A percentile compares a stretch with the other conserved stretches of the same genome.
Conservation (phyloP, 176 grass and related monocot species). For the Canna indica region DNA sequence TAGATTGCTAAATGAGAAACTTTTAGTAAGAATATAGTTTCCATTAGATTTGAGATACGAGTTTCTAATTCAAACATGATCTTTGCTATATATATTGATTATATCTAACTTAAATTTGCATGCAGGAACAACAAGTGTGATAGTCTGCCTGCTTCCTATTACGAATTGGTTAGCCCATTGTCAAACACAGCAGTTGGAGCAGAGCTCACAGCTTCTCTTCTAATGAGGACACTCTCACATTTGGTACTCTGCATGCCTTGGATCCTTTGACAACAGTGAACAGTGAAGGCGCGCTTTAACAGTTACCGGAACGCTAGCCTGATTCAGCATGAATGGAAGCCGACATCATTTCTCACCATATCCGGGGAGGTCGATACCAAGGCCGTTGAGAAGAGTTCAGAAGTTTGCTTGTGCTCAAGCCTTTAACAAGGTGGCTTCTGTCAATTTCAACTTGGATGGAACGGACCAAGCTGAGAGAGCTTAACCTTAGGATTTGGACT, state of each 20-base stretch:
- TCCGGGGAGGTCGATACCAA: slow-evolving; percentile 81
- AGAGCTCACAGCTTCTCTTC: slow-evolving; percentile 56
- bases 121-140: slow-evolving; percentile 92
- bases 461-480: slow-evolving; percentile 8
- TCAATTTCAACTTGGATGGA: slow-evolving; percentile 13
- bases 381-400: slow-evolving; percentile 95
- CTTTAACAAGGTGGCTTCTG: slow-evolving; percentile 34
- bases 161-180: slow-evolving; percentile 46
- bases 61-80: not conserved
- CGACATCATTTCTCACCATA: slow-evolving; percentile 61
- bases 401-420: slow-evolving; percentile 71
- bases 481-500: not conserved
- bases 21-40: not conserved
- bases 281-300: slow-evolving; percentile 64
- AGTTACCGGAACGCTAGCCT: slow-evolving; percentile 69
- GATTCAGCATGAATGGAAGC: slow-evolving; percentile 81
- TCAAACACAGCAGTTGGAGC: slow-evolving; percentile 60
- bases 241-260: slow-evolving; percentile 59
- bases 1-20: too few relatives aligned
- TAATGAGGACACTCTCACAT: slow-evolving; percentile 65
- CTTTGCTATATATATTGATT: not conserved
- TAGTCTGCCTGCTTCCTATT: slow-evolving; percentile 63
- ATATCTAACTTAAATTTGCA: not conserved
- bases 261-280: slow-evolving; percentile 44
- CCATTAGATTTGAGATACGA: not conserved